Evolutionary conservation across 1,284 basidiomycete species (phyloP).

Genomic region (Ustilago cynodontis): DNA sequence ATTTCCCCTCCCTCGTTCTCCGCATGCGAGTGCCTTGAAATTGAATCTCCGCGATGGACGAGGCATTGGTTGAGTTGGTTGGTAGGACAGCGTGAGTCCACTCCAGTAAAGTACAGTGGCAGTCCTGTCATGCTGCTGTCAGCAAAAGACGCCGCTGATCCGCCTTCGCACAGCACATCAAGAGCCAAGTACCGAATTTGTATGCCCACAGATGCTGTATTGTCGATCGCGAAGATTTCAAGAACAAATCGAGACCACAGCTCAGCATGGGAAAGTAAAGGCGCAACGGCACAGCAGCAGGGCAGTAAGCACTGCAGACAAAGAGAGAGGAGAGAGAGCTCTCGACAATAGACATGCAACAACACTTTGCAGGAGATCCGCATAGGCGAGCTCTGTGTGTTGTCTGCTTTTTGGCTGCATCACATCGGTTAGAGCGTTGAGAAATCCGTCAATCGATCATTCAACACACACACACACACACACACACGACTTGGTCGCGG

Average conservation of each 20-base stretch:
- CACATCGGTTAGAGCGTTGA: constrained; percentile 9
- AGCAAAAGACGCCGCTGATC: not conserved
- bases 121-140: not conserved
- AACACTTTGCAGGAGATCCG: not conserved
- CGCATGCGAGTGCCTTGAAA: constrained; percentile 11
- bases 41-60: constrained; percentile 16
- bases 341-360: constrained; percentile 1
- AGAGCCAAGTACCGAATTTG: not conserved
- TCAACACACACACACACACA: not conserved
- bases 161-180: not conserved
- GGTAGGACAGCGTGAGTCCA: not conserved
- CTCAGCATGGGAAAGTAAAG: not conserved
- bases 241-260: not conserved
- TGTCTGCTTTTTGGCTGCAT: not conserved
- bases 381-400: constrained; percentile 6
- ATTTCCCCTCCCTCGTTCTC: not conserved
- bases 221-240: not conserved
- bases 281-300: not conserved
- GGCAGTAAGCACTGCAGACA: not conserved
- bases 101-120: not conserved
- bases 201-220: not conserved
- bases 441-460: constrained; percentile 7
- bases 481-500: no score
- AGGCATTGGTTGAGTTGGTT: not conserved
- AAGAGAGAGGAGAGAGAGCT: not conserved